Evolutionary conservation across 257 asterid genomes (phyloP).

Genomic region (Lavandula angustifolia): DNA sequence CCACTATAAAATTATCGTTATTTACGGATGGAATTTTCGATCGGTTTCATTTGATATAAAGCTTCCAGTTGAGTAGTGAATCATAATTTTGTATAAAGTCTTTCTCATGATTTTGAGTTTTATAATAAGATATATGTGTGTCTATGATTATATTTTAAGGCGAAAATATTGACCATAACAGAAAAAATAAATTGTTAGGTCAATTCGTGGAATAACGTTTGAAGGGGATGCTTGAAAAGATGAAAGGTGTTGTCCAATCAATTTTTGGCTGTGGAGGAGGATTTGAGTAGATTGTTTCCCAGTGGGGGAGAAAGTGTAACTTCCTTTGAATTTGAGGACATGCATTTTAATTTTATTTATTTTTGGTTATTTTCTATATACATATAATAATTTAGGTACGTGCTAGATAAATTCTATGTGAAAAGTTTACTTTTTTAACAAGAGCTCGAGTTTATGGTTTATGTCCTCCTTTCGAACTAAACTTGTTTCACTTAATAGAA

Average conservation of each 20-base stretch:
- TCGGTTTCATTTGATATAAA: neutral
- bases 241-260: conserved; percentile 28
- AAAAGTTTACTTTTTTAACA: too few species aligned
- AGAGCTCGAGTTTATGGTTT: too few species aligned
- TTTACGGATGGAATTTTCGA: neutral
- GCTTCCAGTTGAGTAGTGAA: neutral
- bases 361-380: too few species aligned
- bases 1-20: too few species aligned
- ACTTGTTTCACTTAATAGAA: too few species aligned
- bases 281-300: neutral
- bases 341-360: neutral
- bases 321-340: neutral
- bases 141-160: neutral
- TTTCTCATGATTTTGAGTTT: neutral
- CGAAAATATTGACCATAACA: conserved; percentile 24
- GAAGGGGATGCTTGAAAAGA: conserved; percentile 27
- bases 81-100: neutral
- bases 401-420: too few species aligned
- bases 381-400: too few species aligned
- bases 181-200: conserved; percentile 13
- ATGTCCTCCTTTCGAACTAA: too few species aligned
- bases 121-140: neutral
- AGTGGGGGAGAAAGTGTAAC: too few species aligned
- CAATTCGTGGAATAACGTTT: conserved; percentile 19
- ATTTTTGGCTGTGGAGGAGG: neutral